phyloP scores from a whole-genome alignment of 2,329 filamentous ascomycete genomes.

The Botrytis porri region DNA sequence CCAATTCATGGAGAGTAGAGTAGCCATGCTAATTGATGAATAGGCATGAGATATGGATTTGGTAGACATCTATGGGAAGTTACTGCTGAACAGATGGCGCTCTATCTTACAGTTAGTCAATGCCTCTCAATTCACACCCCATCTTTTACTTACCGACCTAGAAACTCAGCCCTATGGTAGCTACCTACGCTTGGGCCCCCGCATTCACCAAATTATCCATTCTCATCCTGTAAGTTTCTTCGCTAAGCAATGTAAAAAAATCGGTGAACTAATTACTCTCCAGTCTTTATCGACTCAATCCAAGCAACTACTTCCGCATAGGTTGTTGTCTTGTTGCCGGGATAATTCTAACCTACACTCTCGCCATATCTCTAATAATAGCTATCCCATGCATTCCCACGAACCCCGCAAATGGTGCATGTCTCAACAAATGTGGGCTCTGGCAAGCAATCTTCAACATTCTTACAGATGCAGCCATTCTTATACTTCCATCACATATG shows the following conservation, averaged over 20 bases:
- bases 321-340: neutral
- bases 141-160: neutral
- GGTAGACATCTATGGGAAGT: conserved; percentile 7
- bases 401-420: neutral
- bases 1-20: neutral
- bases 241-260: too few relatives aligned
- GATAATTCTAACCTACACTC: neutral
- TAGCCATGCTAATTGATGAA: neutral
- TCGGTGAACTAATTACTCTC: neutral
- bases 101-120: neutral
- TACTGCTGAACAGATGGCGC: neutral
- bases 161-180: neutral
- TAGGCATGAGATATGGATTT: conserved; percentile 3
- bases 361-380: neutral
- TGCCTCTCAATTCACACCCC: neutral
- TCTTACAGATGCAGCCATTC: neutral
- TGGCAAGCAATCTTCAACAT: conserved; percentile 6
- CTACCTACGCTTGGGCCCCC: conserved; percentile 1
- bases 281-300: neutral
- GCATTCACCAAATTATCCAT: neutral
- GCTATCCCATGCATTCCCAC: neutral
- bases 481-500: neutral
- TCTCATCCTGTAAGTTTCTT: neutral
- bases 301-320: neutral
- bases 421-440: neutral